Conservation (phyloP, 208 protist species). For the Trichomonas vaginalis region DNA sequence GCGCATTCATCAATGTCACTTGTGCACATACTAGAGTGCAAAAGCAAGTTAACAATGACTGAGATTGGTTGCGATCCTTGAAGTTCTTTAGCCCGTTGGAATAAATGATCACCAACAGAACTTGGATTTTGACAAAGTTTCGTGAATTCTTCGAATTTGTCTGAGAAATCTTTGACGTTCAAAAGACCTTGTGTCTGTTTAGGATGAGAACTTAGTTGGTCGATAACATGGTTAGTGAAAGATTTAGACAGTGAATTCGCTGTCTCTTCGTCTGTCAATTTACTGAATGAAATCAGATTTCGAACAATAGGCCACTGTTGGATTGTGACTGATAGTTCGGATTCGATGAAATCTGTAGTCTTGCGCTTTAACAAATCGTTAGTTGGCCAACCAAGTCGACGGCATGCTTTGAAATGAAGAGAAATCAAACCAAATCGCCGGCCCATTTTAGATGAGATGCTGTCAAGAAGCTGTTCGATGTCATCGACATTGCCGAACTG, state of each 20-base stretch:
- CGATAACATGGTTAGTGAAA: neutral
- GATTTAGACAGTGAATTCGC: neutral
- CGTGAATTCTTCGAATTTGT: neutral
- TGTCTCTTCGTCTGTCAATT: neutral
- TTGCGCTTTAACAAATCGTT: neutral
- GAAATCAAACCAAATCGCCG: neutral
- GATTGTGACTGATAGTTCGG: neutral
- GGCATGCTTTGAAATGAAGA: neutral
- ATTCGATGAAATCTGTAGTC: constrained; percentile 6
- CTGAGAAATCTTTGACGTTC: neutral
- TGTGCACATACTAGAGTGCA: neutral
- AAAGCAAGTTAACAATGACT: neutral
- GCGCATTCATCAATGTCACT: neutral
- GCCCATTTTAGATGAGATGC: neutral
- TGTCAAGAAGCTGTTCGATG: neutral
- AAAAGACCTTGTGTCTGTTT: neutral
- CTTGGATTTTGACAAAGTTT: neutral
- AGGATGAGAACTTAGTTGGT: neutral
- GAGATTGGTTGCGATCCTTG: neutral
- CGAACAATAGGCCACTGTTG: neutral
- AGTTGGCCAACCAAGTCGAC: neutral
- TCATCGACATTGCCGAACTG: neutral
- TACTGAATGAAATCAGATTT: neutral
- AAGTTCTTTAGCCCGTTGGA: neutral
- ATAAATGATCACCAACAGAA: neutral